Base-by-base conservation (phyloP, 2,329 filamentous ascomycete genomes). In the Aspergillus piperis region DNA sequence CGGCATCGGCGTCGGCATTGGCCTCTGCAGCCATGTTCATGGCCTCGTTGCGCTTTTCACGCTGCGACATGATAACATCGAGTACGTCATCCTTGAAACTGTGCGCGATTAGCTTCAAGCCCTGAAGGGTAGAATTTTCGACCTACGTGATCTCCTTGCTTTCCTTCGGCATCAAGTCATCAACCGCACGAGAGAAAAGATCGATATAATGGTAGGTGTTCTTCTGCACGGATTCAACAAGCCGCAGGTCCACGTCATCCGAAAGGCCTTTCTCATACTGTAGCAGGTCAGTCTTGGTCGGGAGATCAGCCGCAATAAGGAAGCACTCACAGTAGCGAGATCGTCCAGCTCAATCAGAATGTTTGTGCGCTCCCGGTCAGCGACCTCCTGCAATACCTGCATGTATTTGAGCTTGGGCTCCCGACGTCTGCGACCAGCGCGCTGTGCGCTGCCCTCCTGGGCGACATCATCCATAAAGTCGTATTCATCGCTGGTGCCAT, bases 201-300 rank as follows among this genome's bases (percentile, higher is more conserved):
- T 99, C 95, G 66, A 98, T 88, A 73, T 99, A 99, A 76, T 96
- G 95, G 72, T 95, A 90, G 15, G 95, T 92, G 78, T 99, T 99
- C 67, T 84, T 85, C 79, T 95, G 91, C 69, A 99, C 90, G 1
- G 90, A 96, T 50, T 90, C 85, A 19, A 96, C 89, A 19, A 82
- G 73, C 64, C 76, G 79, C 52, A 98, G 82, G 68, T 89, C 87
- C 64, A 90, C 77, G 5, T 88, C 87, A 51, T 89, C 87, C 56
- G 87, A 86, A 21, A 88, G 77, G 27, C 87, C 83, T 65, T 87
- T 84, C 76, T 97, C 93, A 78, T 89, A 98, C 88, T 94, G 61
- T 15, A 39, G 32, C 55, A 8, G 39, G 38, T 54, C 44, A 54
- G 38, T 17, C 5, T 10, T 42, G 25, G 8, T 30, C 25, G n/a